These are phyloP conservation scores for Hymenoscyphus fraxineus DNA, from an alignment of 2,329 filamentous ascomycete species.

Conservation along the genomic window DNA sequence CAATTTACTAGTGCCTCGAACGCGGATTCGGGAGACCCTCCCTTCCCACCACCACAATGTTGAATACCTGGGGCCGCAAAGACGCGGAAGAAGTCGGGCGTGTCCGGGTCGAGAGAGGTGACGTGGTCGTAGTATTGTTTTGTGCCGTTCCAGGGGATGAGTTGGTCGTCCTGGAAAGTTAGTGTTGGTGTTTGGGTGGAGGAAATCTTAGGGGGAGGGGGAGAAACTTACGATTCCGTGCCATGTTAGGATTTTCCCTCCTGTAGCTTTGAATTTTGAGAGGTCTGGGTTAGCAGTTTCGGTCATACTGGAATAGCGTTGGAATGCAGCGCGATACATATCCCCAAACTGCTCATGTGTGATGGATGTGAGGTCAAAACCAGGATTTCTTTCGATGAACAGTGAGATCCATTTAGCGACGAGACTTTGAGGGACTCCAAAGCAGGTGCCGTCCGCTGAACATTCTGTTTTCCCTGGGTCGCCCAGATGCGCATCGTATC, in stretches of 20 bases:
- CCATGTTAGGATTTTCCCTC: constrained; percentile 13
- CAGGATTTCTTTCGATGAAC: constrained; percentile 12
- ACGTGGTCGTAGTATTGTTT: constrained; percentile 32
- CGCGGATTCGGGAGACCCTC: constrained; percentile 26
- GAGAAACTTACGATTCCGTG: constrained; percentile 2
- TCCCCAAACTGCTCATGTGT: constrained; percentile 7
- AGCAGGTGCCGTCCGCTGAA: not conserved
- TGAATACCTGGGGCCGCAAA: constrained; percentile 35
- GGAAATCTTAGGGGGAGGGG: too few species aligned
- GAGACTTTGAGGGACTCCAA: not conserved
- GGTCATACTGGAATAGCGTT: constrained; percentile 8
- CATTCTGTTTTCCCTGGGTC: not conserved
- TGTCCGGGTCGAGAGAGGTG: constrained; percentile 17
- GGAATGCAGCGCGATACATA: not conserved
- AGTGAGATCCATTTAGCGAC: constrained; percentile 10
- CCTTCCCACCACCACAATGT: constrained; percentile 34
- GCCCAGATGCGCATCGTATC: not conserved
- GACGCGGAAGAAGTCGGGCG: constrained; percentile 34
- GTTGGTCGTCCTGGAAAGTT: constrained; percentile 9
- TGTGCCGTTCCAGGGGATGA: constrained; percentile 16
- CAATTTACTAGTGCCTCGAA: constrained; percentile 33
- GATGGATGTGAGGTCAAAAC: constrained; percentile 6
- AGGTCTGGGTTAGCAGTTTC: constrained; percentile 15
- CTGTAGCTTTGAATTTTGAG: constrained; percentile 6
- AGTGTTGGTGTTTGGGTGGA: too few species aligned